A percentile compares a stretch with the other conserved stretches of the same genome.
Conservation (phyloP, 495 filamentous ascomycete species). For the Staphylotrichum longicolle region DNA sequence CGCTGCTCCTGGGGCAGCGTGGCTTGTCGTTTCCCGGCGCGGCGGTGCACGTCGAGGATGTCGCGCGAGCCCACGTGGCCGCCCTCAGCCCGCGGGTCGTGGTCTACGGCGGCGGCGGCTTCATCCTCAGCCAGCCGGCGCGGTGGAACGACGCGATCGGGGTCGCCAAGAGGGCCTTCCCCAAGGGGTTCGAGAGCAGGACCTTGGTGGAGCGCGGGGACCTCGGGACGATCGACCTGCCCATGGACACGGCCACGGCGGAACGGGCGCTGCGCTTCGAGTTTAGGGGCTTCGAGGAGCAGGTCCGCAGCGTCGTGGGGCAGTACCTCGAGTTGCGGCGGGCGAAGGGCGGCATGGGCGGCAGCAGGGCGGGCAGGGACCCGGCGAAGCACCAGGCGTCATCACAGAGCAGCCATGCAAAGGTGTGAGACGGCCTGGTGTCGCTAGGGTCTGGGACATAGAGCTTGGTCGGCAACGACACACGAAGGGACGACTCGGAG, state of each 20-base stretch:
- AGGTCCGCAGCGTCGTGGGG: background rate
- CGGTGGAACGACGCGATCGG: slow-evolving; percentile 47
- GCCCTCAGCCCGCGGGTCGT: slow-evolving; percentile 36
- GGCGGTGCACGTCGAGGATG: slow-evolving; percentile 45
- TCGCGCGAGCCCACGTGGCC: slow-evolving; percentile 43
- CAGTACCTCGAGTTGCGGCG: background rate
- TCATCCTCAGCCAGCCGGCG: slow-evolving; percentile 34
- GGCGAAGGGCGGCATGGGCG: background rate
- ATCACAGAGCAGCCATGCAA: background rate
- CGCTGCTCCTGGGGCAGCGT: slow-evolving; percentile 35
- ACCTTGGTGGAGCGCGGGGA: slow-evolving; percentile 41
- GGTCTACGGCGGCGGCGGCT: slow-evolving; percentile 42
- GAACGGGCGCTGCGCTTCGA: background rate
- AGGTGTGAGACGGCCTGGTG: background rate
- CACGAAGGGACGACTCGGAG: too few species aligned
- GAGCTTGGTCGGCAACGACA: too few species aligned
- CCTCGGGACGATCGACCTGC: slow-evolving; percentile 37
- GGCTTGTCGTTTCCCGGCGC: slow-evolving; percentile 35
- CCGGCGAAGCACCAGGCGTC: background rate
- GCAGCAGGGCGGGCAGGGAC: background rate
- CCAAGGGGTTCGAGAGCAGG: slow-evolving; percentile 40
- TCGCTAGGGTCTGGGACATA: too few species aligned
- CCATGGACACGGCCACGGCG: slow-evolving; percentile 34
- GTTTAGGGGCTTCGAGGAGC: slow-evolving; percentile 1
- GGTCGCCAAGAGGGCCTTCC: slow-evolving; percentile 42